Conservation (phyloP, 2,329 filamentous ascomycete species). For the Diplodia sapinea region DNA sequence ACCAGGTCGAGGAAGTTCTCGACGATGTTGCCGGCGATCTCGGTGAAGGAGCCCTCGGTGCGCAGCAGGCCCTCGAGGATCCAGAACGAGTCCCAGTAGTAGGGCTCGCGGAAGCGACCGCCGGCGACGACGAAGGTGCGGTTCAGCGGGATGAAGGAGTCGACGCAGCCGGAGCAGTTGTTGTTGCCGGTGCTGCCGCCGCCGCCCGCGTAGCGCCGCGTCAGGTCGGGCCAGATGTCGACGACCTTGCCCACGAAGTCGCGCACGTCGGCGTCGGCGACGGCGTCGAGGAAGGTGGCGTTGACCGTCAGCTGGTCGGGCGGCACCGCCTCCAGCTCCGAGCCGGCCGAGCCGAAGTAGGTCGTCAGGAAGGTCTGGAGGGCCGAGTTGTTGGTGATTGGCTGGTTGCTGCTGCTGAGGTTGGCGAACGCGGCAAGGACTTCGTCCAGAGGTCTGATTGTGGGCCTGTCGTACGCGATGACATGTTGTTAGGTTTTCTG, state of each 20-base stretch:
- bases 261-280: conserved; percentile 64
- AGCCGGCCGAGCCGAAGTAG: conserved; percentile 68
- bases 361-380: conserved; percentile 66
- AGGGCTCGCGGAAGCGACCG: conserved; percentile 72
- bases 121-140: conserved; percentile 73
- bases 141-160: conserved; percentile 70
- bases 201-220: conserved; percentile 61
- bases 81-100: conserved; percentile 76
- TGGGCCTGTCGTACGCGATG: conserved; percentile 57
- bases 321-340: conserved; percentile 64
- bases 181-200: conserved; percentile 32
- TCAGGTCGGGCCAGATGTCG: conserved; percentile 72
- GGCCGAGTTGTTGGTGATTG: conserved; percentile 67
- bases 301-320: conserved; percentile 60
- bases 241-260: conserved; percentile 70
- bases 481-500: too few species aligned
- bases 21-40: conserved; percentile 70
- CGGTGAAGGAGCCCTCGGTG: conserved; percentile 66
- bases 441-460: conserved; percentile 63
- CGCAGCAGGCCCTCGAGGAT: conserved; percentile 69
- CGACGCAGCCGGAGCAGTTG: conserved; percentile 65
- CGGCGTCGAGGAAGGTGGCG: conserved; percentile 61
- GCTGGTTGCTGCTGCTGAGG: conserved; percentile 55
- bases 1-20: conserved; percentile 73
- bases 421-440: conserved; percentile 66